Conservation (phyloP, 805 yeast species). For the Candida nemodendra region DNA sequence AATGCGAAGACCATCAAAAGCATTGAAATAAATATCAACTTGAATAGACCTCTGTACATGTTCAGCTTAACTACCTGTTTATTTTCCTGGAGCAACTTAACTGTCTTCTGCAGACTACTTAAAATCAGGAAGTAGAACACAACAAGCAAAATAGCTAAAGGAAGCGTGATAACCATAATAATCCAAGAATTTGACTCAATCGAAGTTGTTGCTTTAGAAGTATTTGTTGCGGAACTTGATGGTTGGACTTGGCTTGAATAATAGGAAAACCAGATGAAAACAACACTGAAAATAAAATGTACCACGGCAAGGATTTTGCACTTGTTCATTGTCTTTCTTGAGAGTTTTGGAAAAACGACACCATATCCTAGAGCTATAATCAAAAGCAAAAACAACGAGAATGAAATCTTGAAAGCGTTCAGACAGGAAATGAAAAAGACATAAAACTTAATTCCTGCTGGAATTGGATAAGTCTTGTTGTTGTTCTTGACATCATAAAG, state of each 20-base stretch:
- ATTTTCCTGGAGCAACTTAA: constrained; percentile 70
- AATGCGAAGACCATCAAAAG: constrained; percentile 69
- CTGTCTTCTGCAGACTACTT: constrained; percentile 71
- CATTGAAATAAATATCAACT: constrained; percentile 70
- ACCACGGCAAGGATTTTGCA: constrained; percentile 58
- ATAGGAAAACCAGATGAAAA: constrained; percentile 49
- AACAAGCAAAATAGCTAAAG: constrained; percentile 67
- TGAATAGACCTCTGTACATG: constrained; percentile 79
- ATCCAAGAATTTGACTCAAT: constrained; percentile 49
- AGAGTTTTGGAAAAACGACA: constrained; percentile 83
- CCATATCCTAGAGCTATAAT: constrained; percentile 93
- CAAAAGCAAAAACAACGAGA: constrained; percentile 82
- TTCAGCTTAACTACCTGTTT: constrained; percentile 88
- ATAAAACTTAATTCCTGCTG: constrained; percentile 59
- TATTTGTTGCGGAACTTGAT: constrained; percentile 30
- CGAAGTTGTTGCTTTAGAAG: constrained; percentile 45
- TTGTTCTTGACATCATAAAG: constrained; percentile 80
- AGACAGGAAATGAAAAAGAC: constrained; percentile 75
- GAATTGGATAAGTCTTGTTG: constrained; percentile 36
- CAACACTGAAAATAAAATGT: constrained; percentile 54
- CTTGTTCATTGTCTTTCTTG: constrained; percentile 69
- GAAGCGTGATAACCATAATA: constrained; percentile 58
- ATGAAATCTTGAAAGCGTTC: constrained; percentile 78
- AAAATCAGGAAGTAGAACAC: constrained; percentile 74
- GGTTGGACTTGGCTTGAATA: constrained; percentile 34